Percentiles rank a stretch among this genome's conserved stretches.
phyloP scores from a whole-genome alignment of 1,139 yeast genomes.

The Kodamaea sp. region DNA sequence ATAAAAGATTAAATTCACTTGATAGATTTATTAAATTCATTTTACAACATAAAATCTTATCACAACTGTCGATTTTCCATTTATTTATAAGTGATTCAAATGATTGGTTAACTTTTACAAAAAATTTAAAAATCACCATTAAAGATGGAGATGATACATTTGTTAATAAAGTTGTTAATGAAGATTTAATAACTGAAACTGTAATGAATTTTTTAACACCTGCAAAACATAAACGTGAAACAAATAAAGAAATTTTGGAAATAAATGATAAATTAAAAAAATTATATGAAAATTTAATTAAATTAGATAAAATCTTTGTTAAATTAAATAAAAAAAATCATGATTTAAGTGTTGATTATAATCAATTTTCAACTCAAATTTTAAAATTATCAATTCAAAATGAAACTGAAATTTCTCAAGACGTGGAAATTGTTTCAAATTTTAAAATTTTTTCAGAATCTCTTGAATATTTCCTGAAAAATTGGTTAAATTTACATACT shows the following conservation, averaged over 20 bases:
- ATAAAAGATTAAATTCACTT: constrained; percentile 78
- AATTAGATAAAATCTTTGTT: constrained; percentile 73
- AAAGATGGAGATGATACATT: constrained; percentile 17
- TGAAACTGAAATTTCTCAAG: constrained; percentile 54
- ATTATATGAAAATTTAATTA: constrained; percentile 74
- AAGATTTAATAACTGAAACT: constrained; percentile 75
- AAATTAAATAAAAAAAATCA: constrained; percentile 71
- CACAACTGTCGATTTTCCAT: constrained; percentile 67
- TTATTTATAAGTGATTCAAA: constrained; percentile 70
- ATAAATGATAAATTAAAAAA: constrained; percentile 80
- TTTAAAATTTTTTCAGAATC: constrained; percentile 43
- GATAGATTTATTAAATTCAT: constrained; percentile 73
- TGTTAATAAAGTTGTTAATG: constrained; percentile 45
- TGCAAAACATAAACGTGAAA: constrained; percentile 61
- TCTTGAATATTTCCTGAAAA: constrained; percentile 47
- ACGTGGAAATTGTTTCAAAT: constrained; percentile 22
- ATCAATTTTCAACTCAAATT: constrained; percentile 67
- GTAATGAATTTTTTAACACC: constrained; percentile 90
- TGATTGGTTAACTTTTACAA: constrained; percentile 82
- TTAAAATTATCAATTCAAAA: constrained; percentile 59
- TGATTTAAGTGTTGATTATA: constrained; percentile 70
- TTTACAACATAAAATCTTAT: constrained; percentile 67
- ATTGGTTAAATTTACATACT: constrained; percentile 45
- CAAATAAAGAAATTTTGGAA: constrained; percentile 75
- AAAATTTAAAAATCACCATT: constrained; percentile 49